Evolutionary conservation across 139 green algal genomes (phyloP).

Genomic region (Chlamydomonas sp.): DNA sequence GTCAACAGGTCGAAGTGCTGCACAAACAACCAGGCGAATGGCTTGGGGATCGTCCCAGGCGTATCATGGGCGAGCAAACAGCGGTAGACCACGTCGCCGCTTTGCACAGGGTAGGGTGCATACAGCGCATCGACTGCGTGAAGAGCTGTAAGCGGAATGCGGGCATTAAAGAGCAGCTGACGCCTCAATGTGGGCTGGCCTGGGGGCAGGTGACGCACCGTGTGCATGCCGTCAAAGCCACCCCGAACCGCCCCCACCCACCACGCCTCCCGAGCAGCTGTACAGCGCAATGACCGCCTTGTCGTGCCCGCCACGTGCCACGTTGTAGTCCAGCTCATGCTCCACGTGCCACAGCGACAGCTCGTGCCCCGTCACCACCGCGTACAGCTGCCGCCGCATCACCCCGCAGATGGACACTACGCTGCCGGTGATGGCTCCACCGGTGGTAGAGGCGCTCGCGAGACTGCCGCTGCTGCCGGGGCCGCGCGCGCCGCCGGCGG

Average conservation of each 20-base stretch:
- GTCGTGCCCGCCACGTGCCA: conserved; percentile 65
- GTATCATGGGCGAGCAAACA: no score
- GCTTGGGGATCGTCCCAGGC: no score
- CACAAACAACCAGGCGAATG: no score
- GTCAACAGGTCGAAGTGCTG: background rate
- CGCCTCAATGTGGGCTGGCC: background rate
- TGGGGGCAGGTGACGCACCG: background rate
- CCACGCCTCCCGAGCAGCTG: conserved; percentile 59
- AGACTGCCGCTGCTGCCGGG: background rate
- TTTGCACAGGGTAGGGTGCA: no score
- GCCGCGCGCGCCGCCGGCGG: background rate
- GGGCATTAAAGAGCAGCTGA: background rate
- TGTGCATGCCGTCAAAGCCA: background rate
- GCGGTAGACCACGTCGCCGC: no score
- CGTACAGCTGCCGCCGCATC: conserved; percentile 44
- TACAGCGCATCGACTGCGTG: no score
- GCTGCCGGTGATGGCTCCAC: background rate
- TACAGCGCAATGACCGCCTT: conserved; percentile 64
- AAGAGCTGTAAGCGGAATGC: no score
- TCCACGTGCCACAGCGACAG: conserved; percentile 48
- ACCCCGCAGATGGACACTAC: background rate
- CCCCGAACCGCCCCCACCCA: conserved; percentile 23
- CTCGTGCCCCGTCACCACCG: conserved; percentile 20
- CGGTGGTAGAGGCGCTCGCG: no score
- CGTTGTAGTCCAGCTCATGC: conserved; percentile 71